phyloP scores from a whole-genome alignment of 1,139 yeast genomes.

The Yamadazyma dendronema region DNA sequence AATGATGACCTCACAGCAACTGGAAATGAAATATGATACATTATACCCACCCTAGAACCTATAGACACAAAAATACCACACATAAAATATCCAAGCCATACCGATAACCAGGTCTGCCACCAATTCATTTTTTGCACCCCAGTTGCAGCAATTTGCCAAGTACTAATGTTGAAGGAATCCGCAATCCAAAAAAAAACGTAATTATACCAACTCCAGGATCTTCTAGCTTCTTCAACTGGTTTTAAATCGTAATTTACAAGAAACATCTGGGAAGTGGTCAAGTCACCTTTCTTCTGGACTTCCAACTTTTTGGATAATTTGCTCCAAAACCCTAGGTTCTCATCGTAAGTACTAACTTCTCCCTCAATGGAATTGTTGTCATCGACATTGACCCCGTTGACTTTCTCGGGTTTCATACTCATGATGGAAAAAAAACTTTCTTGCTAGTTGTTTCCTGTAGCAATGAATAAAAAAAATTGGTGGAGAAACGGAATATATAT shows the following conservation, averaged over 20 bases:
- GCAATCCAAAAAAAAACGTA: constrained; percentile 82
- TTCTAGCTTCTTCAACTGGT: constrained; percentile 67
- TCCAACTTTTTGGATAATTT: constrained; percentile 16
- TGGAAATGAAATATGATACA: constrained; percentile 77
- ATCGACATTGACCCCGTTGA: constrained; percentile 4
- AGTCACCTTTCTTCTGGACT: constrained; percentile 30
- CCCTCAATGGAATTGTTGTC: constrained; percentile 13
- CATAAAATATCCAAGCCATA: constrained; percentile 69
- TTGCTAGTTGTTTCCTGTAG: too few relatives aligned
- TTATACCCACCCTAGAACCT: constrained; percentile 69
- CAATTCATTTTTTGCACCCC: constrained; percentile 70
- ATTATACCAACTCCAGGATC: constrained; percentile 82
- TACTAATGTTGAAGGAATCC: constrained; percentile 81
- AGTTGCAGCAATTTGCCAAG: constrained; percentile 89
- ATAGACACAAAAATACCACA: constrained; percentile 62
- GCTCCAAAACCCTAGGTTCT: constrained; percentile 16
- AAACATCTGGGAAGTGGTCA: constrained; percentile 52
- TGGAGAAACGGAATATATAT: neutral
- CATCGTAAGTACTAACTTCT: constrained; percentile 15
- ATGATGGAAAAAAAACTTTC: neutral
- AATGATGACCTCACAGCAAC: constrained; percentile 70
- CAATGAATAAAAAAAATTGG: neutral
- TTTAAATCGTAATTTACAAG: constrained; percentile 70
- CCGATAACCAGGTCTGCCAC: constrained; percentile 90
- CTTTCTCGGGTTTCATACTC: constrained; percentile 3